Base-by-base conservation (phyloP, 2,329 filamentous ascomycete species). In the Penicillium sp. region DNA sequence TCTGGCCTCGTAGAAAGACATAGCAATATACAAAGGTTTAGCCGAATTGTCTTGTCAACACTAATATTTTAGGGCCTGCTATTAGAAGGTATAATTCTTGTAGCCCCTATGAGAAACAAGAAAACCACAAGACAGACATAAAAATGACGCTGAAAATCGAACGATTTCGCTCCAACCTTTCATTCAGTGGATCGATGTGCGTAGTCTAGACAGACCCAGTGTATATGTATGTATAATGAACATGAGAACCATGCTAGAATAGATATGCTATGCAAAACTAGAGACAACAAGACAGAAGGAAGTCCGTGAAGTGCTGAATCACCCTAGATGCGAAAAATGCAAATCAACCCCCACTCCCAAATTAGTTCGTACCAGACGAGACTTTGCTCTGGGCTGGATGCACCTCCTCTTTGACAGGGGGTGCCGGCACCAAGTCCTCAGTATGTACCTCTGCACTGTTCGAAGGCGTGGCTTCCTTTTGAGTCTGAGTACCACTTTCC, bases 261-360 rank as follows among this genome's bases (percentile, higher is more conserved):
- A 34, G 48, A 41, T 42, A 57, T 61, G 58, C 55, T 44, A 55
- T 53, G 60, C 51, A 34, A 50, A 50, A 39, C 25, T 45, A 45
- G 23, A 35, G 31, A 48, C 10, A 34, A 31, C 18, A 40, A 31
- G 32, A 34, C 32, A 34, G 32, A 34, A 42, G 21, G 16, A 16
- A 15, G 32, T 27, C 18, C n/a, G 10, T 21, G n/a, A 29, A 31
- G 13, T 35, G 21, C 39, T 29, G 31, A 27, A 35, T 48, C n/a
- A 27, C 12, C 9, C 50, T 39, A 39, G n/a, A 52, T 48, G 18
- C 18, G 27, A 18, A n/a, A 45, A 31, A 51, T 44, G 39, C 48
- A 45, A 44, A 25, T 25, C 48, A 46, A 38, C 12, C 16, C 1
- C 44, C 13, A 13, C 23, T n/a, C 9, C 50, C 31, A 32, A 25